Base-by-base conservation (phyloP, 176 grass and related monocot genomes). In the Calamus simplicifolius region DNA sequence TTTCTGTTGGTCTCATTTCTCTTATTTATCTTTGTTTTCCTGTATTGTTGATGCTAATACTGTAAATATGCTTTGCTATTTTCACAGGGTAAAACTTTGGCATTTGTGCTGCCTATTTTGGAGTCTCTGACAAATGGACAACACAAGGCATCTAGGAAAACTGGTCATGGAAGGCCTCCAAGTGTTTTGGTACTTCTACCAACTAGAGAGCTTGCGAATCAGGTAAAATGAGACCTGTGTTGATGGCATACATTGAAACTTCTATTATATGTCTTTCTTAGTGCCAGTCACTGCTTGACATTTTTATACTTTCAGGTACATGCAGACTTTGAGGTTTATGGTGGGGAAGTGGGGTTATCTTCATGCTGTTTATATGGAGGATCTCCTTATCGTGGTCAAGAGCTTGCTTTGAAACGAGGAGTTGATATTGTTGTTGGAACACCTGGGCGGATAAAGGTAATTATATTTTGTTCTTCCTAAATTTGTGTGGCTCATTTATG, bases 391-490 rank as follows among this genome's bases (percentile, higher is more conserved):
- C 81, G 87, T 17, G 48, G 56, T 49, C 94, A 98, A 73, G 88
- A 98, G 69, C 67, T 76, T 26, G 57, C 81, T 49, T 18, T 98
- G 25, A 83, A 61, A 63, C 82, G 49, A 62, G 94, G 94, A 5
- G 81, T 93, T 28, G 94, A 98, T 71, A 79, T 98, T 63, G 79
- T 98, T 66, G 94, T 98, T 70, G 94, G 94, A 25, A 90, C 94
- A 64, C 88, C 94, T 74, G 94, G 88, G 27, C 78, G 88, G 51
- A 63, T 98, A 59, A 98, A 98, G 73, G 94, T 93, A 69, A 69
- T 29, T 66, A 51, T 69, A 16, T 2, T 16, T 66, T 48, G 58
- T 3, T 76, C 16, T 5, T 26, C 3, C 3, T 14, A 3, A 51
- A 19, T n/a, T 55, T 62, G 2, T 43, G 14, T 61, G 31, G 5